Evolutionary conservation across 2,329 filamentous ascomycete genomes (phyloP), one percentile per base, ranked within the genome.

Genomic region (Cytospora leucostoma): DNA sequence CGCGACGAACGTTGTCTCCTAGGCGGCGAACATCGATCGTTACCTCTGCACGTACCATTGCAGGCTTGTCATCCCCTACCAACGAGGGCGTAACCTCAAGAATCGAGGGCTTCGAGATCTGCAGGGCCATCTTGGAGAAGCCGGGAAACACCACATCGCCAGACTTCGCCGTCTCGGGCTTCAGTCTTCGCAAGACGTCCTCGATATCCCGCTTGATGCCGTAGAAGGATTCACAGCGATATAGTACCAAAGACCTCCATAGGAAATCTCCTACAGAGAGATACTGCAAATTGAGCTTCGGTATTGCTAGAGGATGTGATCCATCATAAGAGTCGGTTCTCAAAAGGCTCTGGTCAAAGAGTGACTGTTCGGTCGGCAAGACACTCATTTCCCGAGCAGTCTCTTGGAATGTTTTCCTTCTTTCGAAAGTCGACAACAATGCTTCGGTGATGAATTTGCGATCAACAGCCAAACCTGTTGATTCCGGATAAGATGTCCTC

Each of bases 261-360:
- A 99, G 78, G 70, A 99, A 99, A 75, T 99, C 95, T 3, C 93
- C 93, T 57, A 97, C 87, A 3, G 93, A 96, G 15, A 99, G 82
- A 75, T 99, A 99, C 72, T 99, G 95, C 34, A 99, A 80, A 70
- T 97, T 99, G 53, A 98, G 78, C 74, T 99, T 99, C 3, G 95
- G 95, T 51, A 99, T 87, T 3, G 95, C 92, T 63, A 99, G 81
- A 6, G 95, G 93, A 55, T 86, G 86, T 32, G 92, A 93, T 33
- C 93, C 93, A 74, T 97, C 89, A 70, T 97, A 98, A 8, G 82
- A 83, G 70, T 97, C 93, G 62, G 94, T 94, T 63, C 92, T 86
- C 62, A 93, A 77, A 59, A 97, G 84, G 33, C 87, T 86, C 57
- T 82, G 82, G 64, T 97, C 92, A 71, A 97, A 97, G 6, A 99